These are phyloP conservation scores for Candida pseudofarinosa DNA, from an alignment of 805 yeast genomes.

Conservation along the genomic window DNA sequence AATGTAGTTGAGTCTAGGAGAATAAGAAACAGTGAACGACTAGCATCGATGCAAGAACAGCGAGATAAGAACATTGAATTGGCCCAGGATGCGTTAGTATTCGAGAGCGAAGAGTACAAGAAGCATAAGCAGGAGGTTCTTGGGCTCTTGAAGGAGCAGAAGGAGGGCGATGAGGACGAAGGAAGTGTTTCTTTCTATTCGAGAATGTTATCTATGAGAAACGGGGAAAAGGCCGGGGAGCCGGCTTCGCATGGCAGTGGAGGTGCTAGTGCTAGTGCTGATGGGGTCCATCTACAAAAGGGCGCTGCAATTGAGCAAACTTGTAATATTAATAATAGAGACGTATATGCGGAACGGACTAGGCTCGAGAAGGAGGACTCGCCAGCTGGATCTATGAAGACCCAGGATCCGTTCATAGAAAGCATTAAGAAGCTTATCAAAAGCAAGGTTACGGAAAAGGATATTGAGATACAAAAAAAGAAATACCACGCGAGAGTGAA, in stretches of 20 bases:
- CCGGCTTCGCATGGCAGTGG: too few species aligned
- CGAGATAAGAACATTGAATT: conserved; percentile 31
- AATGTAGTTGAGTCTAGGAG: conserved; percentile 42
- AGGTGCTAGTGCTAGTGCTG: not conserved
- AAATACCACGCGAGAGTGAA: conserved; percentile 9
- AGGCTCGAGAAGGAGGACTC: not conserved
- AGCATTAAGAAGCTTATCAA: conserved; percentile 7
- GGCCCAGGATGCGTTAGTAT: conserved; percentile 37
- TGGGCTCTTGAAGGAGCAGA: not conserved
- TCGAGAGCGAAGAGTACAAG: conserved; percentile 47
- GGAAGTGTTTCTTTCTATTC: conserved; percentile 4
- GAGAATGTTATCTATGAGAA: conserved; percentile 3
- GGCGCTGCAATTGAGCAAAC: not conserved
- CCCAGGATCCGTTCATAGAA: conserved; percentile 1
- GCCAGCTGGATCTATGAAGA: not conserved
- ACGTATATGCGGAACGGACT: too few species aligned
- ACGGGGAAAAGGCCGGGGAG: not conserved
- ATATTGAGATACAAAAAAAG: conserved; percentile 10
- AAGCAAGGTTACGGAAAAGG: conserved; percentile 11
- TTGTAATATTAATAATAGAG: too few species aligned
- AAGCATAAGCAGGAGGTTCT: conserved; percentile 14
- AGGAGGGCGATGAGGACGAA: conserved; percentile 6
- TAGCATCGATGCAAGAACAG: conserved; percentile 34
- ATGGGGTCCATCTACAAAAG: not conserved
- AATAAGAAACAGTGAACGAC: conserved; percentile 42